Evolutionary conservation across 2,329 filamentous ascomycete genomes (phyloP).

Genomic region (Aspergillus pseudoviridinutans): DNA sequence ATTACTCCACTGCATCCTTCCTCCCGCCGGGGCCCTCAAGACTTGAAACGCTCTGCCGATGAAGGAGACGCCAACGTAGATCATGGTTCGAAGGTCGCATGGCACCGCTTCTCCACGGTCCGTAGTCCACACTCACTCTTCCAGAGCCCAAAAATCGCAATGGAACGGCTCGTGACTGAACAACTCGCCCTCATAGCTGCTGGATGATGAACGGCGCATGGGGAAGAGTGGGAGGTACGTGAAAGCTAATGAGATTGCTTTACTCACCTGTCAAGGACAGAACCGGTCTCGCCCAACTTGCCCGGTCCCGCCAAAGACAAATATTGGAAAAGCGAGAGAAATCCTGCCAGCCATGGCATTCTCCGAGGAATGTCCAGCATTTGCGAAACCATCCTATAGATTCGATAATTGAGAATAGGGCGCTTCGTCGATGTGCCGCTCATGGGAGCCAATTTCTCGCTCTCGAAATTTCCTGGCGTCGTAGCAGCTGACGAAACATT

Average conservation of each 20-base stretch:
- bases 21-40: slow-evolving; percentile 17
- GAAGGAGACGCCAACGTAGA: slow-evolving; percentile 25
- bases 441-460: slow-evolving; percentile 29
- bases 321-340: slow-evolving; percentile 72
- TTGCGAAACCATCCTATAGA: slow-evolving; percentile 70
- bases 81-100: slow-evolving; percentile 31
- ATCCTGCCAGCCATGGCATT: slow-evolving; percentile 87
- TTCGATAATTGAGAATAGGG: slow-evolving; percentile 70
- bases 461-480: slow-evolving; percentile 21
- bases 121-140: slow-evolving; percentile 14
- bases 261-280: slow-evolving; percentile 86
- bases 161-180: slow-evolving; percentile 2
- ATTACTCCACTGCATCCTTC: slow-evolving; percentile 22
- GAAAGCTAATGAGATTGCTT: slow-evolving; percentile 10
- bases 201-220: slow-evolving; percentile 2
- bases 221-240: background rate
- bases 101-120: slow-evolving; percentile 26
- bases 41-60: slow-evolving; percentile 5
- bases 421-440: slow-evolving; percentile 35
- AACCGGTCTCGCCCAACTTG: slow-evolving; percentile 67
- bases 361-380: slow-evolving; percentile 69
- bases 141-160: background rate
- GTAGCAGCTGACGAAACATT: slow-evolving; percentile 24
- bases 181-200: slow-evolving; percentile 8
- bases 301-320: slow-evolving; percentile 70